These are phyloP conservation scores for Trichosporon faecale DNA, from an alignment of 1,284 basidiomycete genomes.

Conservation along the genomic window DNA sequence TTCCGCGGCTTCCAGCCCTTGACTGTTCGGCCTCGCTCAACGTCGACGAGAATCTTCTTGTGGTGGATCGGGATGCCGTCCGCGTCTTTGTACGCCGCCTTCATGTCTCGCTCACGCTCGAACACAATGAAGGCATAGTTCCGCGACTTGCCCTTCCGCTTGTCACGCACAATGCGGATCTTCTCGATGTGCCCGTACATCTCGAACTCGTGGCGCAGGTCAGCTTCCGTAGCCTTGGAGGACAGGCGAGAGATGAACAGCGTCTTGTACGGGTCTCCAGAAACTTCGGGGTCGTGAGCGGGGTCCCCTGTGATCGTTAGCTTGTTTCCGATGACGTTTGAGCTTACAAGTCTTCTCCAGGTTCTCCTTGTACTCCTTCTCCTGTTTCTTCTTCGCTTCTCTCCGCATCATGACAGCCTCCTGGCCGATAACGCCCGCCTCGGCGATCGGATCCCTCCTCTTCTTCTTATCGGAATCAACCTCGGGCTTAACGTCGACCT, in stretches of 20 bases:
- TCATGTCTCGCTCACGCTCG: constrained; percentile 98
- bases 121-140: constrained; percentile 98
- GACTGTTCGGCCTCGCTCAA: constrained; percentile 95
- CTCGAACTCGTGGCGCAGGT: constrained; percentile 91
- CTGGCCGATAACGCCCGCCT: constrained; percentile 55
- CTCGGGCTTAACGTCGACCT: constrained; percentile 56
- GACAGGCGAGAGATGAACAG: constrained; percentile 91
- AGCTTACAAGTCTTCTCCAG: constrained; percentile 77
- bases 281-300: constrained; percentile 81
- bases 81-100: constrained; percentile 99
- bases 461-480: constrained; percentile 66
- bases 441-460: constrained; percentile 60
- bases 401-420: constrained; percentile 64
- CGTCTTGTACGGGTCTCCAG: constrained; percentile 97
- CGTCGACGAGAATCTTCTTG: constrained; percentile 92
- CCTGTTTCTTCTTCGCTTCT: constrained; percentile 75
- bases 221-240: constrained; percentile 82
- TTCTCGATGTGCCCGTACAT: constrained; percentile 90
- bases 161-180: constrained; percentile 82
- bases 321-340: background rate
- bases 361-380: constrained; percentile 71
- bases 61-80: constrained; percentile 94
- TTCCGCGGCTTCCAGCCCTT: constrained; percentile 97
- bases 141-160: constrained; percentile 72
- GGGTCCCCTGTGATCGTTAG: constrained; percentile 18